phyloP scores from a whole-genome alignment of 2,329 filamentous ascomycete genomes.

The Epicoccum sorghinum region DNA sequence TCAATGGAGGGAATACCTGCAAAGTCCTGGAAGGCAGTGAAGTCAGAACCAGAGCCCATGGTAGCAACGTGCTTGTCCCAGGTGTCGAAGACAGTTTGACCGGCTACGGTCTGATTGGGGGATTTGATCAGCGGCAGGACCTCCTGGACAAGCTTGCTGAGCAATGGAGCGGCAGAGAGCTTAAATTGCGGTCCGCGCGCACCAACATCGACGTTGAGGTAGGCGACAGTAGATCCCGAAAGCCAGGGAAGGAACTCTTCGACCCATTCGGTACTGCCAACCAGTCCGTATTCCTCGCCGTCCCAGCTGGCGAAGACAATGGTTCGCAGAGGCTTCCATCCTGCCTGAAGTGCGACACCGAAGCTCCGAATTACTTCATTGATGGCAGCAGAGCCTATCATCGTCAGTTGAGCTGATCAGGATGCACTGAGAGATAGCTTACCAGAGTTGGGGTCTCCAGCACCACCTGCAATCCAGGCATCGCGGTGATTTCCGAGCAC shows the following conservation, averaged over 20 bases:
- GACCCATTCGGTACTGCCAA: constrained; percentile 92
- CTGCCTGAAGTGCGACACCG: constrained; percentile 70
- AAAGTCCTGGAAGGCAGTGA: constrained; percentile 60
- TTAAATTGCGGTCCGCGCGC: constrained; percentile 68
- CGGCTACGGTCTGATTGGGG: constrained; percentile 73
- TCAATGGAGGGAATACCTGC: constrained; percentile 58
- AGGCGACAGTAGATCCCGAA: constrained; percentile 73
- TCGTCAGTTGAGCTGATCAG: no score
- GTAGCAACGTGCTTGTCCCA: constrained; percentile 64
- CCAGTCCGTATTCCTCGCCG: constrained; percentile 78
- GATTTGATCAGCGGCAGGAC: constrained; percentile 38
- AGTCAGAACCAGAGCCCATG: constrained; percentile 60
- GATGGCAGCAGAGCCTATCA: constrained; percentile 66
- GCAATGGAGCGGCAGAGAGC: constrained; percentile 72
- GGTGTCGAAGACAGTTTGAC: constrained; percentile 70
- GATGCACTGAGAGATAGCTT: no score
- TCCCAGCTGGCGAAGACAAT: constrained; percentile 82
- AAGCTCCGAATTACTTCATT: constrained; percentile 81
- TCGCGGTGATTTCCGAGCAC: constrained; percentile 92
- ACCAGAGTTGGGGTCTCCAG: constrained; percentile 81
- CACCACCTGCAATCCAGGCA: constrained; percentile 86
- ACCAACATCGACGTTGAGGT: constrained; percentile 84
- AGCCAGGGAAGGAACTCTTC: constrained; percentile 89
- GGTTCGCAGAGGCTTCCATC: constrained; percentile 86
- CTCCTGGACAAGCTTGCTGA: constrained; percentile 68